Base-by-base conservation (phyloP, 768 basidiomycete genomes). In the Rhizopogon vulgaris region DNA sequence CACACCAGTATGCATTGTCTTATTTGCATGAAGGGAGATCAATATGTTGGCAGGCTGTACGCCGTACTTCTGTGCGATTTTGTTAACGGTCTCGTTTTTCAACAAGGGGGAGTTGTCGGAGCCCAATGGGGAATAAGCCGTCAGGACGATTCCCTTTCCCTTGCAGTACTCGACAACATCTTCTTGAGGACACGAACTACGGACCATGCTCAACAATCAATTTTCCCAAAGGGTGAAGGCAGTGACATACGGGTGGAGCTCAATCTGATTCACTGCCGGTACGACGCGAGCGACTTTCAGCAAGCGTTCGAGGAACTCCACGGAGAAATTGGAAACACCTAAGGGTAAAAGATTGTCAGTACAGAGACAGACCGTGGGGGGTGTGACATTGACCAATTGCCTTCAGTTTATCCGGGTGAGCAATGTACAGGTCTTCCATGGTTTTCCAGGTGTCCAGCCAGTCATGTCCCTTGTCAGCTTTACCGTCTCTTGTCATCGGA, bases 181-280 rank as follows among this genome's bases (percentile, higher is more conserved):
- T 53, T 80, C 75, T 62, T 87, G 84, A 28, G 79, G 77, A 67
- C 82, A 85, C 28, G 82, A 79, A 25, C 83, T 73, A 55, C 10
- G 71, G 43, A 34, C 12, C 4, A 18, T 38, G 34, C 40, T 30
- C 41, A 25, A 49, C 51, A 37, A 52, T 8, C 17, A 27, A 37
- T 46, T 41, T 41, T 2, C 15, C 8, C 4, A 14, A 5, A n/a
- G 25, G 22, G 32, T 6, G 18, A 30, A 30, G 34, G 24, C n/a
- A 25, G 18, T 49, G 41, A 71, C 78, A 52, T 64, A 85, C 73
- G 87, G 83, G 63, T 88, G 87, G 34, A 82, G 72, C 66, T 87
- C 87, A 52, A 92, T 77, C 70, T 93, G 90, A 71, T 90, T 90
- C 27, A 83, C 83, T 0, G 86, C 87, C 14, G 88, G 89, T 34